Conservation (phyloP, 768 basidiomycete genomes). For the Cubamyces sp. region DNA sequence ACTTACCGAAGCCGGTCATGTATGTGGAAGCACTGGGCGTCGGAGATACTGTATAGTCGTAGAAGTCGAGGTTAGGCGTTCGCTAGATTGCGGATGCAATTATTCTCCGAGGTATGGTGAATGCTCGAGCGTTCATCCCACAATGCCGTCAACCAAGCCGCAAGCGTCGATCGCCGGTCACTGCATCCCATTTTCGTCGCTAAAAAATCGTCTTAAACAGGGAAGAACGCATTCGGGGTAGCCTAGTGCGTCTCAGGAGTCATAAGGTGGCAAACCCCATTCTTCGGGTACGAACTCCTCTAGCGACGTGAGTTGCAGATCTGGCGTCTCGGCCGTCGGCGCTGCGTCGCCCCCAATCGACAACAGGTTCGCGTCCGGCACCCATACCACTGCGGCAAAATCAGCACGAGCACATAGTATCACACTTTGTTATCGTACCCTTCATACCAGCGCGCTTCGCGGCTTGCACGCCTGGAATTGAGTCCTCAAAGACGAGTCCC, state of each 20-base stretch:
- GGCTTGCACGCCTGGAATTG: conserved; percentile 74
- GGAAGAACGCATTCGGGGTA: no score
- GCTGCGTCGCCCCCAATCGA: conserved; percentile 46
- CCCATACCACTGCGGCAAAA: conserved; percentile 69
- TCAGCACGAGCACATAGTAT: neutral
- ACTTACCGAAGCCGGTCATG: no score
- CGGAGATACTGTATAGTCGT: no score
- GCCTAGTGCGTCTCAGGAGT: conserved; percentile 2
- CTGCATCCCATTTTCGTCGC: no score
- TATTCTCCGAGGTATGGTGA: no score
- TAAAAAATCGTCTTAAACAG: no score
- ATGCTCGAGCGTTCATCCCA: no score
- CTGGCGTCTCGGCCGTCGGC: conserved; percentile 53
- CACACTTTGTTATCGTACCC: conserved; percentile 48
- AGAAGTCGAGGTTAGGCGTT: no score
- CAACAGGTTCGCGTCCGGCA: conserved; percentile 75
- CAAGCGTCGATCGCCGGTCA: no score
- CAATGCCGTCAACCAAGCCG: no score
- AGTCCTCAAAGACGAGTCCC: conserved; percentile 86
- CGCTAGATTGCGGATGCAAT: no score
- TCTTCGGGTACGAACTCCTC: conserved; percentile 79
- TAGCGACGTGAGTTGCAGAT: conserved; percentile 62
- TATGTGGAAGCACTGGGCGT: no score
- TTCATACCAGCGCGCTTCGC: conserved; percentile 87
- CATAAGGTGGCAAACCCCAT: conserved; percentile 82